A percentile compares a stretch with the other conserved stretches of the same genome.
Conservation (phyloP, 805 yeast species). For the Wickerhamomyces kurtzmanii region DNA sequence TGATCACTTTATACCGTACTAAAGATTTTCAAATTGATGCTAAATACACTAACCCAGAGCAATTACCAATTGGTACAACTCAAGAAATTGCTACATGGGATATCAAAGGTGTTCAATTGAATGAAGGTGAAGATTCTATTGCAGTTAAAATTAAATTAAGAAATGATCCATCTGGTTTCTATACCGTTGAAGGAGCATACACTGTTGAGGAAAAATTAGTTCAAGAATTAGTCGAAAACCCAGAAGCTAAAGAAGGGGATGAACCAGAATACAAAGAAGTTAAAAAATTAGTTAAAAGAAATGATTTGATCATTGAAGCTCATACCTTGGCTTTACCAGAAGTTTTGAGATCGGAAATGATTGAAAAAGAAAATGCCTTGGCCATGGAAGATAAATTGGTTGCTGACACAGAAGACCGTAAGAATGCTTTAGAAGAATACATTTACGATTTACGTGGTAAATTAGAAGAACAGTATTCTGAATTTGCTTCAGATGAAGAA, state of each 20-base stretch:
- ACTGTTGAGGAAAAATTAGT: slow-evolving; percentile 86
- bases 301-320: slow-evolving; percentile 55
- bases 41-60: slow-evolving; percentile 65
- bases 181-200: slow-evolving; percentile 89
- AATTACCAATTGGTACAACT: slow-evolving; percentile 60
- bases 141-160: slow-evolving; percentile 91
- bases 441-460: slow-evolving; percentile 96
- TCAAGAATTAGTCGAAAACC: slow-evolving; percentile 84
- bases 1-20: slow-evolving; percentile 87
- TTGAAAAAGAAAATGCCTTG: slow-evolving; percentile 82
- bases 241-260: slow-evolving; percentile 47
- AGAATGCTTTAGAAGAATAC: slow-evolving; percentile 97
- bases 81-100: slow-evolving; percentile 76
- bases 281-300: slow-evolving; percentile 89
- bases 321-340: slow-evolving; percentile 54
- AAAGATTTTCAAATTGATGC: slow-evolving; percentile 85
- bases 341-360: slow-evolving; percentile 42
- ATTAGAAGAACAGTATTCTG: slow-evolving; percentile 83
- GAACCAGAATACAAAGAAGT: slow-evolving; percentile 86
- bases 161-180: slow-evolving; percentile 95
- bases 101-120: slow-evolving; percentile 74
- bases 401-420: slow-evolving; percentile 97
- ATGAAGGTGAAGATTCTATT: slow-evolving; percentile 66
- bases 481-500: slow-evolving; percentile 86
- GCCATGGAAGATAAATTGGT: slow-evolving; percentile 89